phyloP scores from a whole-genome alignment of 495 filamentous ascomycete species.

The Hypoxylon crocopeplum region DNA sequence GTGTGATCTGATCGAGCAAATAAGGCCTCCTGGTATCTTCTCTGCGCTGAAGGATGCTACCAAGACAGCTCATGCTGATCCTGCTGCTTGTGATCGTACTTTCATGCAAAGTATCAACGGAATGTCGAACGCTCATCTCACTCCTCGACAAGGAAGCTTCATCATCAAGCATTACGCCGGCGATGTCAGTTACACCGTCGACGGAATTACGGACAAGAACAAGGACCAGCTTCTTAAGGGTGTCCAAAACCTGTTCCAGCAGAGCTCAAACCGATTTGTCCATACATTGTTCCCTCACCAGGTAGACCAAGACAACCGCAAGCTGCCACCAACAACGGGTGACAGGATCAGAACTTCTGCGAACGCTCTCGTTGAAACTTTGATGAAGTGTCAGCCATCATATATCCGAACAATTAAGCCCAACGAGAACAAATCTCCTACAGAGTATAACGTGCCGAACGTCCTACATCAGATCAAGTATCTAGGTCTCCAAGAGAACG shows the following conservation, averaged over 20 bases:
- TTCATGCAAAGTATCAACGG: constrained; percentile 92
- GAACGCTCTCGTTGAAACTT: constrained; percentile 90
- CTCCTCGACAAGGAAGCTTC: constrained; percentile 92
- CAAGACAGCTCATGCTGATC: constrained; percentile 94
- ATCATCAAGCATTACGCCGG: constrained; percentile 99
- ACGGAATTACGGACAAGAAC: constrained; percentile 99
- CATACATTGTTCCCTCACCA: constrained; percentile 89
- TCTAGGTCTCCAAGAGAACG: constrained; percentile 97
- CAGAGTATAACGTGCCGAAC: constrained; percentile 88
- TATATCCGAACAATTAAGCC: constrained; percentile 99
- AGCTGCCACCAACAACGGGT: constrained; percentile 90
- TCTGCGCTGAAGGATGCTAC: constrained; percentile 97
- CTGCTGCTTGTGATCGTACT: constrained; percentile 90
- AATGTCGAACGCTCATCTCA: constrained; percentile 89
- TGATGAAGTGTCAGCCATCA: constrained; percentile 96
- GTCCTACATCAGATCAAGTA: constrained; percentile 99
- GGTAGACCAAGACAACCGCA: constrained; percentile 95
- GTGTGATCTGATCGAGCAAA: constrained; percentile 94
- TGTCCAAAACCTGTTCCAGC: constrained; percentile 83
- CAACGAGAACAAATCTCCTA: constrained; percentile 96
- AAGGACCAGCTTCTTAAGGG: constrained; percentile 98
- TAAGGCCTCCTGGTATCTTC: constrained; percentile 91
- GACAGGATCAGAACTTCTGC: constrained; percentile 98
- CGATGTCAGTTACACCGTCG: constrained; percentile 93
- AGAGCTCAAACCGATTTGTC: constrained; percentile 83